These are phyloP conservation scores for Solanum aculeatissimum DNA, from an alignment of 305 asterid genomes.

Conservation along the genomic window DNA sequence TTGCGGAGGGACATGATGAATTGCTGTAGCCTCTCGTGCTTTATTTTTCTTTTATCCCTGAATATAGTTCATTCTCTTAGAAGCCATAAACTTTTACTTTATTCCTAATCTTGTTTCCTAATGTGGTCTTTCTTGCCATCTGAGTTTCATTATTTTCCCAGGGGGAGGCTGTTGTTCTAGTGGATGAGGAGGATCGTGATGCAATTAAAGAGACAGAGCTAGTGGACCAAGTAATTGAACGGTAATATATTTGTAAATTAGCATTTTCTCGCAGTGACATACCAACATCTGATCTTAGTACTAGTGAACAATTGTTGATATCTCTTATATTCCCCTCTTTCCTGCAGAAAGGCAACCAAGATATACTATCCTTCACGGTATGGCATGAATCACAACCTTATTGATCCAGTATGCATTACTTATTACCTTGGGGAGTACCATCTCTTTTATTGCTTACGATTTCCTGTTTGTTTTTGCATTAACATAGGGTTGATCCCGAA, in stretches of 20 bases:
- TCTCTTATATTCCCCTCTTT: constrained; percentile 12
- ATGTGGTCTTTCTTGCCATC: neutral
- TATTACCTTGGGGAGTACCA: neutral
- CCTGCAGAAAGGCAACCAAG: constrained; percentile 35
- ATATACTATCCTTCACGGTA: constrained; percentile 95
- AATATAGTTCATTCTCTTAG: neutral
- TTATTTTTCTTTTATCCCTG: neutral
- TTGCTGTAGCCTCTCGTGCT: neutral
- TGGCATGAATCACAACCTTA: neutral
- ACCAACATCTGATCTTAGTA: neutral
- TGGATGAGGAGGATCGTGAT: constrained; percentile 75
- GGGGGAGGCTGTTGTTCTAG: constrained; percentile 59
- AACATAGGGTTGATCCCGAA: constrained; percentile 66
- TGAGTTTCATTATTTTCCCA: neutral
- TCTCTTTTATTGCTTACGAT: neutral
- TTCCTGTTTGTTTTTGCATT: neutral
- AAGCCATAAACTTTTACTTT: neutral
- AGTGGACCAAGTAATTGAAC: constrained; percentile 25
- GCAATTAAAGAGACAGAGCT: constrained; percentile 10
- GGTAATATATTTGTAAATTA: constrained; percentile 22
- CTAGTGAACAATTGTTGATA: neutral
- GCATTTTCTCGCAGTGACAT: neutral
- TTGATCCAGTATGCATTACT: neutral
- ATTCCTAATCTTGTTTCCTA: neutral
- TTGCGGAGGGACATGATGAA: neutral